Conservation (phyloP, 2,329 filamentous ascomycete genomes). For the Metarhizium sp. region DNA sequence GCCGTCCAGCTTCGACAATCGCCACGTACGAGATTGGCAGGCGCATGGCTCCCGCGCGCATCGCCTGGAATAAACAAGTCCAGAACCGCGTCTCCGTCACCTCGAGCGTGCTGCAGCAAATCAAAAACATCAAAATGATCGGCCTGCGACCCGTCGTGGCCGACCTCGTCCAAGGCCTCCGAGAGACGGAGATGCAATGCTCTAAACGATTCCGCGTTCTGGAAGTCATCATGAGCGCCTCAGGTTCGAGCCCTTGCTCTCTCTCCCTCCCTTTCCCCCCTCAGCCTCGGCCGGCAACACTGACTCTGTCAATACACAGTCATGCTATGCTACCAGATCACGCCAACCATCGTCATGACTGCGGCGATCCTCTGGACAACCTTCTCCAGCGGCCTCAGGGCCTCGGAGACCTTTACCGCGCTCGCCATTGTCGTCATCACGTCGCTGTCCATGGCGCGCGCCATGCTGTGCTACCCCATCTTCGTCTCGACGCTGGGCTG, state of each 20-base stretch:
- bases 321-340: slow-evolving; percentile 3
- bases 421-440: slow-evolving; percentile 9
- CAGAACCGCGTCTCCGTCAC: slow-evolving; percentile 21
- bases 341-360: slow-evolving; percentile 8
- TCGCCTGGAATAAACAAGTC: slow-evolving; percentile 19
- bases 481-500: slow-evolving; percentile 5
- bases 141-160: slow-evolving; percentile 15
- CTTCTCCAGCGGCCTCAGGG: neutral
- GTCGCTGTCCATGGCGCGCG: slow-evolving; percentile 3
- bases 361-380: slow-evolving; percentile 9
- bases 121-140: slow-evolving; percentile 27
- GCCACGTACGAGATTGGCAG: slow-evolving; percentile 29
- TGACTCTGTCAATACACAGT: neutral
- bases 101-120: slow-evolving; percentile 18
- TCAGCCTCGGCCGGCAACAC: neutral
- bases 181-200: slow-evolving; percentile 9
- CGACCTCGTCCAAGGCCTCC: slow-evolving; percentile 6
- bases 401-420: slow-evolving; percentile 7
- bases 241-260: slow-evolving; percentile 3
- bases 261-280: neutral
- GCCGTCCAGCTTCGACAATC: slow-evolving; percentile 27
- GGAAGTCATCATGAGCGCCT: slow-evolving; percentile 2
- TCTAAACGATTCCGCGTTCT: slow-evolving; percentile 6
- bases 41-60: slow-evolving; percentile 31
- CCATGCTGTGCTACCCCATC: slow-evolving; percentile 5